Conservation (phyloP, 257 asterid genomes). For the Solanum sejunctum region DNA sequence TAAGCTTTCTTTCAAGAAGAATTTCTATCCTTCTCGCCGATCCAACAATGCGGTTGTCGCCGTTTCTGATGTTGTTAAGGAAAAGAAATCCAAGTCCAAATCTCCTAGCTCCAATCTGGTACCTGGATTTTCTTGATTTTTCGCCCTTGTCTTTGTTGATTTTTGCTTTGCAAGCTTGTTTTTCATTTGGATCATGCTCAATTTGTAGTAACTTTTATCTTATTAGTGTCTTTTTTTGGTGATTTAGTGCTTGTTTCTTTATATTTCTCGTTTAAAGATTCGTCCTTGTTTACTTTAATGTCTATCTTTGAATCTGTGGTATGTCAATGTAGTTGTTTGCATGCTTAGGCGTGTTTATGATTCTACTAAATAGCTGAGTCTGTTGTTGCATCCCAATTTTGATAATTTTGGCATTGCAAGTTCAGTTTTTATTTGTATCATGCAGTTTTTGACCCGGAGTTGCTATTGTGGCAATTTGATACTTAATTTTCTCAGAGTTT, state of each 20-base stretch:
- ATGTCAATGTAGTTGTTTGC: neutral
- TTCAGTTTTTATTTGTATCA: neutral
- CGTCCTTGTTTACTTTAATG: neutral
- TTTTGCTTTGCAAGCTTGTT: neutral
- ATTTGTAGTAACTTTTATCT: neutral
- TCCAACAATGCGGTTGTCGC: constrained; percentile 39
- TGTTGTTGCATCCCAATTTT: neutral
- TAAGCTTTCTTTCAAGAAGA: constrained; percentile 18
- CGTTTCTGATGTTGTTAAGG: constrained; percentile 70
- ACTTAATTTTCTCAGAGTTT: neutral
- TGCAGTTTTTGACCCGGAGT: neutral
- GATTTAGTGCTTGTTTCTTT: neutral
- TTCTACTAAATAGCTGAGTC: neutral
- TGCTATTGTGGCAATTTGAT: neutral
- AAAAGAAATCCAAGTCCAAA: constrained; percentile 45
- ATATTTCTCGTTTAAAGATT: neutral
- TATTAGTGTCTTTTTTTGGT: neutral
- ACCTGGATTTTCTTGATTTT: neutral
- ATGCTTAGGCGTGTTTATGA: neutral
- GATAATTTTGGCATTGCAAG: neutral
- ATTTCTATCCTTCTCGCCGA: constrained; percentile 20
- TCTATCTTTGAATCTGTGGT: neutral
- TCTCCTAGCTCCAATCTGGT: constrained; percentile 44
- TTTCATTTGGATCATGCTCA: neutral
- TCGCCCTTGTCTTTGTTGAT: neutral